Evolutionary conservation across 2,329 filamentous ascomycete genomes (phyloP), one percentile per base, ranked within the genome.

Genomic region (Aspergillus thermomutatus): DNA sequence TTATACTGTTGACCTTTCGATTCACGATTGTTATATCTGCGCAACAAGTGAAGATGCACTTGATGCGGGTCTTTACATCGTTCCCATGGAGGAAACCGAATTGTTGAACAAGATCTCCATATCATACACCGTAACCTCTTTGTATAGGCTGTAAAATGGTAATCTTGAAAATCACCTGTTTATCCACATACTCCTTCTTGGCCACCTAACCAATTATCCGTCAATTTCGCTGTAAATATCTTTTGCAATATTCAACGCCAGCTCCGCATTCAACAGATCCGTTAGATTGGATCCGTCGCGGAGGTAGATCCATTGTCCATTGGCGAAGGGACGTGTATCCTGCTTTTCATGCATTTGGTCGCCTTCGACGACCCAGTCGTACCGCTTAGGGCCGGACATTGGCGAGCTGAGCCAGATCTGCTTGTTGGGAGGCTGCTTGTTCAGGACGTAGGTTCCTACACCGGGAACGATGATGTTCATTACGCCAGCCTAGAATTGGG

Each of bases 381-480:
- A 99, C 57, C 93, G 87, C 78, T 97, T 97, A 14, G 94, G 94
- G 0, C 94, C 94, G 5, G 90, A 92, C 53, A 91, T 80, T 3
- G 94, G 94, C 46, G 91, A 96, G 40, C 91, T 94, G 48, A 97
- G 85, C 94, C 94, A 99, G 70, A 99, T 96, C 72, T 88, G 94
- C 80, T 92, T 94, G 81, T 97, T 97, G 21, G 93, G 92, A 0
- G 94, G 94, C 75, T 99, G 94, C 77, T 99, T 99, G 84, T 99
- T 99, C 77, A 99, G 83, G 58, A 99, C 90, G 72, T 95, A 99
- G 28, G 86, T 93, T 60, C 92, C 92, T 51, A 85, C 80, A 11
- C 82, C 79, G 1, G 86, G 84, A 65, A 90, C 85, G 6, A 79
- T 81, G 68, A 97, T 81, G 61, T 87, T 92, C 65, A 97, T 82